Base-by-base conservation (phyloP, 208 protist genomes). In the Vickermania ingenoplastis region DNA sequence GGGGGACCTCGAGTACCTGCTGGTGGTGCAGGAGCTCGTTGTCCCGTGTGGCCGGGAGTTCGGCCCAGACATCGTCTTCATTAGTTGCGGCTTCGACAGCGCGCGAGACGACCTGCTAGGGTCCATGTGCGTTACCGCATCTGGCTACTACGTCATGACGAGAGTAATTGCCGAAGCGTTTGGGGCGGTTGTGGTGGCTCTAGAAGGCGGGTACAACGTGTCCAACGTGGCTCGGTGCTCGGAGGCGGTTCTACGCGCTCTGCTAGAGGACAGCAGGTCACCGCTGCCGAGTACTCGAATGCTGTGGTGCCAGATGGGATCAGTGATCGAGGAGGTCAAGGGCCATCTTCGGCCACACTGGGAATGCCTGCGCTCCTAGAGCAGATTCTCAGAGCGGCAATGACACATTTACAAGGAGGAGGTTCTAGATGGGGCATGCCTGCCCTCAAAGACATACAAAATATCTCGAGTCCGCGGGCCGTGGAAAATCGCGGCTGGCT, bases 1-100 rank as follows among this genome's bases (percentile, higher is more conserved):
- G 65, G 89, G 94, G 14, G 96, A 98, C 59, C 67, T 89, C 2
- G 96, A 98, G 63, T 99, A 98, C 70, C 54, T 98, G 30, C 64
- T 68, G 5, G 81, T 97, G 13, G 76, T 98, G 50, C 41, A 90
- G n/a, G 70, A 93, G 36, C n/a, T 99, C n/a, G 77, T 99, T 1
- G 52, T 97, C 1, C 97, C 96, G 1, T 83, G 92, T 1, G 74
- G 74, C 17, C 25, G 58, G 11, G 91, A 97, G 67, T 98, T 95
- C 63, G n/a, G 48, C 2, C 96, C 97, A 0, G 83, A 97, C 49
- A 25, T 98, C 29, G 81, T 98, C 14, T 67, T 99, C 57, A 67
- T 99, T 28, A 94, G 89, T 62, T 91, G 81, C 27, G 97, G 97
- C n/a, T 98, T 98, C 61, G 97, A 99, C 71, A 91, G 91, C 24